A percentile compares a stretch with the other conserved stretches of the same genome.
phyloP scores from a whole-genome alignment of 768 basidiomycete genomes.

The Cystobasidium ongulense region DNA sequence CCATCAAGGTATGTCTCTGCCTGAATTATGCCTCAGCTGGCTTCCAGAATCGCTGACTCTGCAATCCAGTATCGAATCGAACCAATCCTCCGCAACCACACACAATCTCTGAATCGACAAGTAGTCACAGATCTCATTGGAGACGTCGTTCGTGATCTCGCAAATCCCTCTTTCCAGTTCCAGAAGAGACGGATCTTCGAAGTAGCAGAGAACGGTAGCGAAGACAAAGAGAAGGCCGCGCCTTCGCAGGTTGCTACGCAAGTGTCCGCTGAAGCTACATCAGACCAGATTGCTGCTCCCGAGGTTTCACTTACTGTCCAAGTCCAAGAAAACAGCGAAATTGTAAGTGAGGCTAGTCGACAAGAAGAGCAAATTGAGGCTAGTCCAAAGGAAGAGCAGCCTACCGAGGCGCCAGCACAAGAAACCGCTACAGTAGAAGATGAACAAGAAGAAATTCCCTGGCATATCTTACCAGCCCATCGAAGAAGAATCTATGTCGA shows the following conservation, averaged over 20 bases:
- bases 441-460: background rate
- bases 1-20: slow-evolving; percentile 14
- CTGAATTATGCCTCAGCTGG: background rate
- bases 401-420: background rate
- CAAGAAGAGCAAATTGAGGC: background rate
- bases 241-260: background rate
- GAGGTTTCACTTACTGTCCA: no score
- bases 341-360: no score
- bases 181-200: background rate
- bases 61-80: slow-evolving; percentile 16
- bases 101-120: slow-evolving; percentile 4
- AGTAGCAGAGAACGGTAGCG: background rate
- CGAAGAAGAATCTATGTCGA: slow-evolving; percentile 14
- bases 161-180: slow-evolving; percentile 17
- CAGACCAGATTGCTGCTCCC: no score
- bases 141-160: slow-evolving; percentile 18
- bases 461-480: background rate
- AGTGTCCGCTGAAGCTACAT: background rate
- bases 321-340: no score
- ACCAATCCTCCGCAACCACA: slow-evolving; percentile 16
- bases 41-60: no score
- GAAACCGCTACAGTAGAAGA: slow-evolving; percentile 2
- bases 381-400: background rate
- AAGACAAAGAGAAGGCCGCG: background rate
- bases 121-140: slow-evolving; percentile 3